Base-by-base conservation (phyloP, 148 eudicot genomes). In the Dysphania ambrosioides region DNA sequence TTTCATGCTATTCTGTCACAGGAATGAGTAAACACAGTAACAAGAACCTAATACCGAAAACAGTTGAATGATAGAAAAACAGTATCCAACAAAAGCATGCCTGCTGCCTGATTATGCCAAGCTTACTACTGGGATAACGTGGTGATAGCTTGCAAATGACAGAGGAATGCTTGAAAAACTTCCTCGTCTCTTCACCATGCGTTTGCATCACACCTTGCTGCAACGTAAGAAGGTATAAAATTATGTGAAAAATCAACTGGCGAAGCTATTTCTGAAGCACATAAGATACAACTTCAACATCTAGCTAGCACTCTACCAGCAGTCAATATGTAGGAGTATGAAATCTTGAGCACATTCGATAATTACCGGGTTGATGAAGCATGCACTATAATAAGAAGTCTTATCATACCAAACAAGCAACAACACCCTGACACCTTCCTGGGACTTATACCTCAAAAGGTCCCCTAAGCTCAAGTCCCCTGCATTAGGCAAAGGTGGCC, bases 31-130 rank as follows among this genome's bases (percentile, higher is more conserved):
- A 11, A 60, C 7, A 36, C 4, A 65, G 19, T 8, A 21, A n/a
- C 26, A 62, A 30, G 12, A 66, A 53, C 38, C 21, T 30, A 68
- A 15, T 6, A 59, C 51, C 36, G 13, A 11, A 36, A 21, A 8
- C 18, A 57, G 23, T 7, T 21, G 58, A 32, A 32, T 24, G 7
- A 32, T 62, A 59, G 68, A n/a, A n/a, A 31, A 40, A 60, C 76
- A 68, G 64, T 81, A 58, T 77, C 69, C 35, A 63, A 64, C 78
- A 79, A 81, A 85, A 80, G 78, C 91, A 81, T 89, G 93, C 99
- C 97, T 95, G 99, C 80, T 95, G 97, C 88, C 90, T 95, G 89
- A 95, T 85, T 86, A 95, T 85, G 91, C 97, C 92, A 76, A 95
- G 96, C 85, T 95, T 95, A 84, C 76, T 92, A 87, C 99, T 95